Percentiles rank a stretch among this genome's conserved stretches.
Conservation (phyloP, 1,284 basidiomycete species). For the Trichosporon inkin region DNA sequence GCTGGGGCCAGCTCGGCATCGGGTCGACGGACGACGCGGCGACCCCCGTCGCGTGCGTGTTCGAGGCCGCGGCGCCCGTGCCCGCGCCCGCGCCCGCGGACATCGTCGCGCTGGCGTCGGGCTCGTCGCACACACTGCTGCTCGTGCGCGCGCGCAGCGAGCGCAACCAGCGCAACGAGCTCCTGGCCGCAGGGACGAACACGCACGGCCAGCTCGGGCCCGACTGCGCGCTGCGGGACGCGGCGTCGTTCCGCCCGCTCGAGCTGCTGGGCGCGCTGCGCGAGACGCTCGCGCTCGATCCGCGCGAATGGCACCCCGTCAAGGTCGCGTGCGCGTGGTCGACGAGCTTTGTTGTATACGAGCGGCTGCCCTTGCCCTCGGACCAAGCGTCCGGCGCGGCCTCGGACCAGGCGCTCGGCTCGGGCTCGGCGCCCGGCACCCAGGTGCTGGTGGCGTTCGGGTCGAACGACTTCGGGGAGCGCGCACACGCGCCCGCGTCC, state of each 20-base stretch:
- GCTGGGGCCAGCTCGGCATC: constrained; percentile 66
- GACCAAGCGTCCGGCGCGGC: no score
- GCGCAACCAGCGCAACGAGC: constrained; percentile 8
- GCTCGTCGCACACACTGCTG: constrained; percentile 38
- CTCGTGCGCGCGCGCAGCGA: constrained; percentile 18
- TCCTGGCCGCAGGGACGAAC: constrained; percentile 44
- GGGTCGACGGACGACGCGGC: constrained; percentile 60
- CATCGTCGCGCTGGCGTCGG: constrained; percentile 36
- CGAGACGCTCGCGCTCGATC: constrained; percentile 18
- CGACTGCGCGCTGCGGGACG: constrained; percentile 32
- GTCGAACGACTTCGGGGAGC: constrained; percentile 73
- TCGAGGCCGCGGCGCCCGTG: constrained; percentile 28
- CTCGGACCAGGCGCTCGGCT: no score
- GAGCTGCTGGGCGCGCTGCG: background rate
- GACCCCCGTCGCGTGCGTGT: constrained; percentile 54
- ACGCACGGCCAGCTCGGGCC: constrained; percentile 43
- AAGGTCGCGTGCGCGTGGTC: constrained; percentile 70
- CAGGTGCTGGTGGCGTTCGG: constrained; percentile 76
- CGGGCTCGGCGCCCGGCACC: background rate
- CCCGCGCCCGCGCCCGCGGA: background rate
- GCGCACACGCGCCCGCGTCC: constrained; percentile 56
- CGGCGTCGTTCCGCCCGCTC: constrained; percentile 31
- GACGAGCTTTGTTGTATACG: constrained; percentile 63
- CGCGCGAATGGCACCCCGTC: constrained; percentile 33
- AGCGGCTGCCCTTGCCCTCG: background rate